Evolutionary conservation across 2,329 filamentous ascomycete species (phyloP).

Genomic region (Curvularia lunata): DNA sequence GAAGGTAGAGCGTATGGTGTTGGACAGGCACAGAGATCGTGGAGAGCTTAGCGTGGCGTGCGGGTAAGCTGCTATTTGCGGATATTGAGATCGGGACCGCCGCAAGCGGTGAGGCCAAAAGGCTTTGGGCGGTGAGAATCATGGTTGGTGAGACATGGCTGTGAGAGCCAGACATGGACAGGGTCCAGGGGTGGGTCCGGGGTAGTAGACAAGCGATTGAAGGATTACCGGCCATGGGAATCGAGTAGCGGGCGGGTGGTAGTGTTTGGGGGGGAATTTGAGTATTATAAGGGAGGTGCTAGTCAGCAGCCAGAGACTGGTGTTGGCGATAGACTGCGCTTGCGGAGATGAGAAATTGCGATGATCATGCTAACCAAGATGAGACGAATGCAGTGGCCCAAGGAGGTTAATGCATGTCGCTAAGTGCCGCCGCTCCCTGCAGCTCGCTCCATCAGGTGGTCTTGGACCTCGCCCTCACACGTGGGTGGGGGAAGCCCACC

Average conservation of each 20-base stretch:
- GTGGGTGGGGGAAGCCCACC: constrained; percentile 29
- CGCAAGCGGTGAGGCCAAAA: constrained; percentile 5
- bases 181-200: constrained; percentile 19
- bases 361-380: constrained; percentile 4
- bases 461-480: constrained; percentile 11
- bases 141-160: constrained; percentile 8
- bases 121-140: constrained; percentile 11
- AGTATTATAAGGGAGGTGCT: constrained; percentile 1
- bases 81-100: background rate
- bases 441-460: constrained; percentile 14
- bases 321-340: constrained; percentile 7
- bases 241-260: background rate
- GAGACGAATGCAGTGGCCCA: background rate
- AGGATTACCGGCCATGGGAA: constrained; percentile 10
- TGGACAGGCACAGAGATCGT: background rate
- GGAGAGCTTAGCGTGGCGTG: background rate
- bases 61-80: constrained; percentile 11
- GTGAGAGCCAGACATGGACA: constrained; percentile 9
- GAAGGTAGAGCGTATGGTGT: background rate
- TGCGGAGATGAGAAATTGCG: constrained; percentile 15
- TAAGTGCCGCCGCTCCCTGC: background rate
- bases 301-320: constrained; percentile 1
- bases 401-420: background rate
- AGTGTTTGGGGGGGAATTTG: background rate
- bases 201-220: constrained; percentile 16